Base-by-base conservation (phyloP, 805 yeast genomes). In the Brettanomyces nanus region DNA sequence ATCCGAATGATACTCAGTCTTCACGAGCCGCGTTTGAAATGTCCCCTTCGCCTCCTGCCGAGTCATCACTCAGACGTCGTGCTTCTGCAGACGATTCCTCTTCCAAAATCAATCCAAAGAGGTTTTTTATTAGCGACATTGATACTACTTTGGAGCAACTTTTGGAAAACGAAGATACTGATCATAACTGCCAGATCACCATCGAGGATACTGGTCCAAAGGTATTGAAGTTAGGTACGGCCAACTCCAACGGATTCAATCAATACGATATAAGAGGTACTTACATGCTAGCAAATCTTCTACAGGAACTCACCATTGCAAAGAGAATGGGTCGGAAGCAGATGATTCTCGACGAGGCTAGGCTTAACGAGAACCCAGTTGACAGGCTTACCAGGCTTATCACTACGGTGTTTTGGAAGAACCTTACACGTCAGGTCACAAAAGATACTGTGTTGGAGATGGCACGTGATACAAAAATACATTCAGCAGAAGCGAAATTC, bases 291-390 rank as follows among this genome's bases (percentile, higher is more conserved):
- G 80, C 92, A 0, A 89, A 89, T 58, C 61, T 89, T 28, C 66
- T 87, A 39, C 96, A 87, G 62, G 97, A 87, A 59, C 66, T 87
- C 46, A 85, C 95, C 1, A 77, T 86, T 43, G 96, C 96, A 11
- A 76, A 83, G 53, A 65, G 82, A 40, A 73, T 78, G 56, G 95
- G 95, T 6, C 69, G 90, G 45, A 77, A 75, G 44, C 82, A 77
- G 52, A 77, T 86, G 68, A 67, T 84, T 35, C 60, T 87, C 42
- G 95, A 86, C 57, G 95, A 87, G 56, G 81, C 79, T 6, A 62
- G 95, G 43, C 68, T 89, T 41, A 82, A 76, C 54, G 96, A 87
- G 59, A 85, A 85, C 53, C 97, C 97, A 0, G 95, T 86, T 5
- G 70, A 69, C 39, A 68, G 96, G 42, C 68, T 87, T 56, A 68